These are phyloP conservation scores for Parastagonospora avenae DNA, from an alignment of 2,329 filamentous ascomycete genomes.

Conservation along the genomic window DNA sequence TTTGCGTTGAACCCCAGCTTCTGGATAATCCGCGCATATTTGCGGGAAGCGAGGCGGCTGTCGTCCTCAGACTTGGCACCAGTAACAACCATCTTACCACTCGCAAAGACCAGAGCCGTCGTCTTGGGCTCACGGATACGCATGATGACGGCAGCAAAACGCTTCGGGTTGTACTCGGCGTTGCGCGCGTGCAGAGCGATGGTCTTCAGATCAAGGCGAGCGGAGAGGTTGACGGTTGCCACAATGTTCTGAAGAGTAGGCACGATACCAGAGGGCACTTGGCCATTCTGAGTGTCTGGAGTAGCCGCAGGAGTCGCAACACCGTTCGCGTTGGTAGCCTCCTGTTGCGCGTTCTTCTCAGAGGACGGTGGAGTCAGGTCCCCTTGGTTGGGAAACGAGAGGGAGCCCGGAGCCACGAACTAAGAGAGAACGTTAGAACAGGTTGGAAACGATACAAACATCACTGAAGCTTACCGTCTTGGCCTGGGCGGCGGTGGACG, in stretches of 20 bases:
- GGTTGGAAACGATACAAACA: slow-evolving; percentile 14
- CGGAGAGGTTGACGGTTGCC: slow-evolving; percentile 98
- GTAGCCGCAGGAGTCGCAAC: slow-evolving; percentile 91
- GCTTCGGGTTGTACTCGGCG: slow-evolving; percentile 98
- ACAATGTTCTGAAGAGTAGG: slow-evolving; percentile 74
- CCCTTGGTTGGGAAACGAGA: slow-evolving; percentile 84
- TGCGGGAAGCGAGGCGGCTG: slow-evolving; percentile 93
- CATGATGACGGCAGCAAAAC: slow-evolving; percentile 99
- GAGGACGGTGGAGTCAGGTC: slow-evolving; percentile 82
- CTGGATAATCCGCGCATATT: slow-evolving; percentile 99
- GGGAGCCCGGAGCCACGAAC: slow-evolving; percentile 84
- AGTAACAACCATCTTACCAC: slow-evolving; percentile 99
- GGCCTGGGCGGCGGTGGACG: slow-evolving; percentile 87
- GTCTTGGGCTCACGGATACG: slow-evolving; percentile 99
- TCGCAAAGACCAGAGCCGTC: slow-evolving; percentile 95
- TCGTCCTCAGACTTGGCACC: slow-evolving; percentile 98
- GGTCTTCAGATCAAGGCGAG: slow-evolving; percentile 96
- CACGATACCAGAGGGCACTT: slow-evolving; percentile 69
- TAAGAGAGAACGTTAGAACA: slow-evolving; percentile 32
- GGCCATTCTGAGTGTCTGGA: slow-evolving; percentile 72
- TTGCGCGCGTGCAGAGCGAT: slow-evolving; percentile 98
- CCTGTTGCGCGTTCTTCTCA: slow-evolving; percentile 67
- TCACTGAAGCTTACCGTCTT: slow-evolving; percentile 64
- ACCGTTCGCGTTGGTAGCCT: slow-evolving; percentile 62
- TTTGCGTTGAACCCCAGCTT: slow-evolving; percentile 99